Conservation (phyloP, 129 eudicot species). For the Daucus carota region DH1_v3.0 NC_030385.2:34630501-34631000, state of each 20-base stretch:
- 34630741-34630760: neutral
- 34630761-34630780: neutral
- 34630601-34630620: constrained; percentile 33
- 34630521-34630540: neutral
- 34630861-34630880: neutral
- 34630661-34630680: constrained; percentile 26
- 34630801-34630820: neutral
- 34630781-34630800: neutral
- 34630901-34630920: neutral
- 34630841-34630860: neutral
- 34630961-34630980: neutral
- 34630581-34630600: constrained; percentile 38
- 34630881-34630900: neutral
- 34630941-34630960: neutral
- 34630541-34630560: neutral
- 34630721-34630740: neutral
- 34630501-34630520: neutral
- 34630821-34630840: neutral
- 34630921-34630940: neutral
- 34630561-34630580: constrained; percentile 21
- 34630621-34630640: constrained; percentile 41
- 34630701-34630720: neutral
- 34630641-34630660: constrained; percentile 37
- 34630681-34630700: neutral
- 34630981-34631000: no score